Conservation (phyloP, 225 moss, liverwort and hornwort genomes). For the Rhytidiadelphus loreus region DNA sequence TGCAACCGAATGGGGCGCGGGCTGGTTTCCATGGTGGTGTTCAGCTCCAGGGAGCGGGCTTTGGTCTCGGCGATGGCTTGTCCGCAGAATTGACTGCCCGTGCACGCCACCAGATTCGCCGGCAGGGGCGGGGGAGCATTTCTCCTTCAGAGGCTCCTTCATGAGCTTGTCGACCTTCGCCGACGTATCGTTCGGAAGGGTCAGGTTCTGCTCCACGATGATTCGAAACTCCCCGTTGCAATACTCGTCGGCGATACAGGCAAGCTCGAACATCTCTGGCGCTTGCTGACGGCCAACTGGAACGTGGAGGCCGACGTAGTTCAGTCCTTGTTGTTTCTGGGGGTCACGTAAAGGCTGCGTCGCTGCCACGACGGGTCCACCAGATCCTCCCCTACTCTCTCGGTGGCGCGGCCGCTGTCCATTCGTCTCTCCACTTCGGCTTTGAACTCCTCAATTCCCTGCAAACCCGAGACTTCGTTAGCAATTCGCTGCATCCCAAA, state of each 20-base stretch:
- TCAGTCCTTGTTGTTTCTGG: neutral
- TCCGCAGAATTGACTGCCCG: neutral
- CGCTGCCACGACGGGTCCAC: neutral
- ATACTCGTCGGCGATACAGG: neutral
- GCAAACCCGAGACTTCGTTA: neutral
- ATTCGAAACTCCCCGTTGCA: neutral
- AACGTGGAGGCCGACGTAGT: neutral
- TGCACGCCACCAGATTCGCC: neutral
- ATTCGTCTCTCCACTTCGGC: neutral
- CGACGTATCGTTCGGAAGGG: neutral
- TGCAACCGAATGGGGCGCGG: neutral
- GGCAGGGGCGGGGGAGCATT: neutral
- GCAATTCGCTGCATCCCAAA: neutral
- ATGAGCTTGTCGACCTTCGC: neutral
- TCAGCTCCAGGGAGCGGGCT: neutral
- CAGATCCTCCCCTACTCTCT: neutral
- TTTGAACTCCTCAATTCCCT: neutral
- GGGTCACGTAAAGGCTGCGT: neutral
- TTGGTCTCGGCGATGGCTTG: neutral
- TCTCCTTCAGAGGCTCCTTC: neutral
- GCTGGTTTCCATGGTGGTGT: neutral
- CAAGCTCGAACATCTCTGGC: neutral
- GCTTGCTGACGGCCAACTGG: neutral
- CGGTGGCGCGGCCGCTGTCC: neutral
- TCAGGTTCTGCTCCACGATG: neutral